Evolutionary conservation across 2,329 filamentous ascomycete genomes (phyloP), one percentile per base, ranked within the genome.

Genomic region (Exophiala dermatitidis): DNA sequence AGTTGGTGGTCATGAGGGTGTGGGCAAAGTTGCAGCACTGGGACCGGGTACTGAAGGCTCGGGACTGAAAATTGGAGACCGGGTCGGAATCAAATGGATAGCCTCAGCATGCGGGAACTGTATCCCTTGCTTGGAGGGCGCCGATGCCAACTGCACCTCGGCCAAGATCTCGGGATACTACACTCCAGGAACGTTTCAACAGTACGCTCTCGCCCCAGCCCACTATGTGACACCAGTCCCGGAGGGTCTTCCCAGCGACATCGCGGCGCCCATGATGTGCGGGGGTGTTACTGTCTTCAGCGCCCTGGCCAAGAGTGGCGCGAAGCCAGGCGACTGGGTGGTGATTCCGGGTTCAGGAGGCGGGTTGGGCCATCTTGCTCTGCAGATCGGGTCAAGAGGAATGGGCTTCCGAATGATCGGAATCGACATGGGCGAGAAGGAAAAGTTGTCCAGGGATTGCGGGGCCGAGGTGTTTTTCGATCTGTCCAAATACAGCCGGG

Each of bases 41-140:
- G 84, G 84, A 0, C 73, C 82, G 0, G 80, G 78, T 5, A 73
- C 78, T 19, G 56, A 61, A 47, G 66, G 62, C 36, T 72, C 77
- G 1, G 74, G 73, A 3, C 70, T 86, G 34, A 83, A 83, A 61
- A 63, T 85, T n/a, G 83, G 83, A 3, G 79, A 86, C 60, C 74
- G 83, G 5, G 84, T 87, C 5, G 84, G 84, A 9, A 79, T 88
- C 65, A 88, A 88, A 68, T 86, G 82, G 81, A 71, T 85, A 54
- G 71, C 77, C 10, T 75, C 69, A 32, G 77, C 77, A 29, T 85
- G 82, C 64, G 75, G 75, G 46, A 71, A 72, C 60, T 78, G 77
- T 67, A 63, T 69, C 10, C 68, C 80, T 54, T 84, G 80, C 64
- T 70, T 77, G 49, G 72, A 72, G 8, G 78, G 77, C 41, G 69